Evolutionary conservation across 257 asterid genomes (phyloP).

Genomic region (Haberlea rhodopensis): DNA sequence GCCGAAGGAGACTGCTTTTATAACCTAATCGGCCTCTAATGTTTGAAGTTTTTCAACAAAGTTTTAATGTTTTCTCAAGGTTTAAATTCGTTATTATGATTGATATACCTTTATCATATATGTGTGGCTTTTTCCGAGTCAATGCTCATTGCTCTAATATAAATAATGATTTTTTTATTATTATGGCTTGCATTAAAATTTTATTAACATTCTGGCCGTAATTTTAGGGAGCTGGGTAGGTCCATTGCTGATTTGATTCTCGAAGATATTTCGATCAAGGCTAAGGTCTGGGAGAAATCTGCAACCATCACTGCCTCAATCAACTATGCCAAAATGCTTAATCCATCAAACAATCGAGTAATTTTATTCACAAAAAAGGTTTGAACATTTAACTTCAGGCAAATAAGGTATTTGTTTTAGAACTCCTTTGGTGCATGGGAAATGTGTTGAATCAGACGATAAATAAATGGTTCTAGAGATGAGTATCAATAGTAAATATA

Average conservation of each 20-base stretch:
- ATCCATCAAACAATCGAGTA: conserved; percentile 57
- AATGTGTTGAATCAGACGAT: conserved; percentile 8
- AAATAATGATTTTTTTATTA: conserved; percentile 4
- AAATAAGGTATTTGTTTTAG: conserved; percentile 17
- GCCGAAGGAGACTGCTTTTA: not conserved
- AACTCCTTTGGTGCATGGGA: conserved; percentile 11
- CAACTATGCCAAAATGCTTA: conserved; percentile 57
- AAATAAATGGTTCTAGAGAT: not conserved
- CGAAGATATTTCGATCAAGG: conserved; percentile 48
- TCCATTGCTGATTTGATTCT: conserved; percentile 63
- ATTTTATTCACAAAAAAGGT: conserved; percentile 63
- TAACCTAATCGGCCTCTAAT: not conserved
- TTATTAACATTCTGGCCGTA: conserved; percentile 20
- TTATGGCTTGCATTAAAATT: not conserved
- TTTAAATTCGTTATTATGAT: not conserved
- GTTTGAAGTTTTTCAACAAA: not conserved
- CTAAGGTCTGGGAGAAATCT: conserved; percentile 71
- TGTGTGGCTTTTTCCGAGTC: not conserved
- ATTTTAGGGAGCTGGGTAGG: conserved; percentile 58
- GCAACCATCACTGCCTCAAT: conserved; percentile 48
- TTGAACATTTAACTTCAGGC: conserved; percentile 25
- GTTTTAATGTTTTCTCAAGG: not conserved
- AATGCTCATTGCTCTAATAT: not conserved
- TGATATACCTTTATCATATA: not conserved
- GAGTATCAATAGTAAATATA: conserved; percentile 10